phyloP scores from a whole-genome alignment of 2,329 filamentous ascomycete genomes.

The Hawksworthiomyces lignivorus region DNA sequence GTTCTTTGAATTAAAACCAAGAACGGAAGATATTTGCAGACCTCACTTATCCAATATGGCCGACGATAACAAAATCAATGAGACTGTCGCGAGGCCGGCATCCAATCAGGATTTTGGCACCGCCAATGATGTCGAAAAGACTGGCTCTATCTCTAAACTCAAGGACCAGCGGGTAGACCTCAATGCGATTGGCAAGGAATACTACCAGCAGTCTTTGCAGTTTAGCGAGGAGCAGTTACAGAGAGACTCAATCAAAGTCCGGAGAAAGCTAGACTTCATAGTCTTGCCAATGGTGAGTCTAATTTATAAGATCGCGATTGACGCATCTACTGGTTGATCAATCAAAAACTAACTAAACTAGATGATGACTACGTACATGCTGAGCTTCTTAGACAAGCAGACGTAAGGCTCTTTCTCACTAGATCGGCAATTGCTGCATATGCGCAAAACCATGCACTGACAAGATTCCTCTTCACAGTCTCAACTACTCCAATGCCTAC shows the following conservation, averaged over 20 bases:
- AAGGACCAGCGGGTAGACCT: slow-evolving; percentile 6
- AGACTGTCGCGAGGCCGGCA: background rate
- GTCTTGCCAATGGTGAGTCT: slow-evolving; percentile 27
- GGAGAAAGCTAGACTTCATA: slow-evolving; percentile 28
- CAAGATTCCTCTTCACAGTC: slow-evolving; percentile 6
- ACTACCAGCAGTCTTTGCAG: slow-evolving; percentile 26
- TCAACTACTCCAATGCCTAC: slow-evolving; percentile 34
- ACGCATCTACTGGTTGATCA: background rate
- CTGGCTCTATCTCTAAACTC: background rate
- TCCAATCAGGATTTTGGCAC: slow-evolving; percentile 3
- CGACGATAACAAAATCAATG: slow-evolving; percentile 2
- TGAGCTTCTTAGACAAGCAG: slow-evolving; percentile 27
- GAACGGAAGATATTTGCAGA: no score
- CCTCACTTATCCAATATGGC: slow-evolving; percentile 1
- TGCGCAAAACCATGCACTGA: no score
- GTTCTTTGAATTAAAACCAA: no score
- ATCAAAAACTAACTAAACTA: slow-evolving; percentile 8
- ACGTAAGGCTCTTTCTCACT: background rate
- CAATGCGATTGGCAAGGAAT: slow-evolving; percentile 19
- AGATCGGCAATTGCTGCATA: no score
- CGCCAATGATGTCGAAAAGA: slow-evolving; percentile 1
- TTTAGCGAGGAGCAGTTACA: slow-evolving; percentile 27
- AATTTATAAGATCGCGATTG: background rate
- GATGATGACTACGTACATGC: slow-evolving; percentile 28
- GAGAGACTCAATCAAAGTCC: slow-evolving; percentile 21